A percentile compares a stretch with the other conserved stretches of the same genome.
These are phyloP conservation scores for Albifimbria verrucaria DNA, from an alignment of 2,329 filamentous ascomycete species.

Conservation along the genomic window DNA sequence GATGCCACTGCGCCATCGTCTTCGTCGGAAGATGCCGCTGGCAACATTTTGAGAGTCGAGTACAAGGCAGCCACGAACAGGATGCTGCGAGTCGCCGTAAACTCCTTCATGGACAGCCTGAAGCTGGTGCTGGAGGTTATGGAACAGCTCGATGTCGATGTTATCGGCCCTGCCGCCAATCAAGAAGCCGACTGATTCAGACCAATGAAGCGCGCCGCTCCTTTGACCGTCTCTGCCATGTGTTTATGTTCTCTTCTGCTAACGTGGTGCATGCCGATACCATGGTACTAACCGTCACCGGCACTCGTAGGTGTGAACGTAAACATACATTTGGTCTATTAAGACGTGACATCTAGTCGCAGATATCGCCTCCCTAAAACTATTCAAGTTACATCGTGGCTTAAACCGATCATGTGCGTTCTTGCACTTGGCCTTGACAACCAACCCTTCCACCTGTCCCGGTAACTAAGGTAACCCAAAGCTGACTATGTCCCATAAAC, in stretches of 20 bases:
- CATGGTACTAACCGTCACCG: no score
- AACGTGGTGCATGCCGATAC: neutral
- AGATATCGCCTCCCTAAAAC: no score
- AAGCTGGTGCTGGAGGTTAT: conserved; percentile 83
- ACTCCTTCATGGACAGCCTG: conserved; percentile 91
- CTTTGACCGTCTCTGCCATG: conserved; percentile 6
- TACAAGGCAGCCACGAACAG: conserved; percentile 91
- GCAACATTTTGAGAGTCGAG: conserved; percentile 61
- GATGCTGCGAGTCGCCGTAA: conserved; percentile 94
- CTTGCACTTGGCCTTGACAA: neutral
- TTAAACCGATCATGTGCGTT: no score
- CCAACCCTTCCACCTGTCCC: neutral
- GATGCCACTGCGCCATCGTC: conserved; percentile 13
- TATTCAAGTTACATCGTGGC: no score
- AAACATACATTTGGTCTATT: no score
- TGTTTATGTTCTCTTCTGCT: neutral
- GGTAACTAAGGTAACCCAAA: neutral
- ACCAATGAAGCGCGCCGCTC: no score
- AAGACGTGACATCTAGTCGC: no score
- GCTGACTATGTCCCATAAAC: neutral
- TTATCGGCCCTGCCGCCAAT: conserved; percentile 45
- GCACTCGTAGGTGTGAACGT: no score
- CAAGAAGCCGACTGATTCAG: conserved; percentile 10
- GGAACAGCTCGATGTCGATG: conserved; percentile 84
- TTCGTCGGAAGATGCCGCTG: no score